Percentiles rank a stretch among this genome's conserved stretches.
These are phyloP conservation scores for Amphibolis antarctica DNA, from an alignment of 106 monocot species.

Conservation along the genomic window DNA sequence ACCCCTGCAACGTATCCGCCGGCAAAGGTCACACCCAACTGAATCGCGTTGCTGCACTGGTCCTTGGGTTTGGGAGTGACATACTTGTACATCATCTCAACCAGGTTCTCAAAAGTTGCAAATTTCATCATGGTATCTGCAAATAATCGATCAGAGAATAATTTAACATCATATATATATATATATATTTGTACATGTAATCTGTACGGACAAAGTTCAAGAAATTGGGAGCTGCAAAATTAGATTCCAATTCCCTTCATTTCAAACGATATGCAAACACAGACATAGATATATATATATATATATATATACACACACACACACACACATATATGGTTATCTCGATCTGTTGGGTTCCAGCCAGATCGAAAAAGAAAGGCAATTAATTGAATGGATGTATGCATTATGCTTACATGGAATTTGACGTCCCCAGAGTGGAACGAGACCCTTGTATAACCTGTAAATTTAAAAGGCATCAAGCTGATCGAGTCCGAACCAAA, in stretches of 20 bases:
- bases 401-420: conserved; percentile 19
- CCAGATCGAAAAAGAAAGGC: not conserved
- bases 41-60: conserved; percentile 20
- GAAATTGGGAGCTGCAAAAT: too few relatives aligned
- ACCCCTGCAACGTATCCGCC: conserved; percentile 31
- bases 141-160: not conserved
- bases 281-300: too few relatives aligned
- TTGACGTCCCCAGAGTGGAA: conserved; percentile 29
- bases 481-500: not conserved
- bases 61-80: conserved; percentile 20
- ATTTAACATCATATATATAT: not conserved
- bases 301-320: too few relatives aligned
- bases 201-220: not conserved
- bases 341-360: too few relatives aligned
- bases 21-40: conserved; percentile 28
- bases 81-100: conserved; percentile 28
- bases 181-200: not conserved
- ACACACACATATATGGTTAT: too few relatives aligned
- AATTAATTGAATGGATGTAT: not conserved
- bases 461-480: not conserved
- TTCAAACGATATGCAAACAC: too few relatives aligned
- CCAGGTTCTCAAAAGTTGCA: conserved; percentile 26
- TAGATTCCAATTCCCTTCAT: too few relatives aligned
- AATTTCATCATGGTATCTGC: conserved; percentile 35
- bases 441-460: conserved; percentile 26